A percentile compares a stretch with the other conserved stretches of the same genome.
Conservation (phyloP, 352 stramenopile genomes). For the Globisporangium takayamanum region DNA sequence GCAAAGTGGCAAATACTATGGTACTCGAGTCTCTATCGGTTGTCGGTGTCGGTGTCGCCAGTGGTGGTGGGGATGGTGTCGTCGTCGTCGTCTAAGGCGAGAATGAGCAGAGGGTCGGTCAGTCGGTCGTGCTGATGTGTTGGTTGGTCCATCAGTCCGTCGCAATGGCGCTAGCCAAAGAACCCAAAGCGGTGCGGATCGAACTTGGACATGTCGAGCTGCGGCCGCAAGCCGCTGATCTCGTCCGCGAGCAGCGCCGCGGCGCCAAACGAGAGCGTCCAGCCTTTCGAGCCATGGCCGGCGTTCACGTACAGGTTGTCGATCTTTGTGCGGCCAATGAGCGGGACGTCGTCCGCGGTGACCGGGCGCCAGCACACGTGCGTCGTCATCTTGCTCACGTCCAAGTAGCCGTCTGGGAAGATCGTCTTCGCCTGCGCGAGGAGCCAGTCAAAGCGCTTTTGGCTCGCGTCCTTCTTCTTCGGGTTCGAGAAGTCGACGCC, state of each 20-base stretch:
- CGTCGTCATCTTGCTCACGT: slow-evolving; percentile 67
- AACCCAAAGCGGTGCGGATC: slow-evolving; percentile 71
- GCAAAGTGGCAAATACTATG: too few species aligned
- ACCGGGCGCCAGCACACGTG: slow-evolving; percentile 82
- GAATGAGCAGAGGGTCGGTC: too few species aligned
- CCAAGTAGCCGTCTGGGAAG: slow-evolving; percentile 78
- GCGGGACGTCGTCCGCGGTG: slow-evolving; percentile 76
- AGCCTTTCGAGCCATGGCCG: slow-evolving; percentile 80
- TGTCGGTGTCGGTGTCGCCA: background rate
- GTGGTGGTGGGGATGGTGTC: background rate
- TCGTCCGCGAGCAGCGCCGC: slow-evolving; percentile 71
- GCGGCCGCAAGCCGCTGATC: slow-evolving; percentile 67
- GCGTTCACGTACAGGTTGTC: slow-evolving; percentile 83
- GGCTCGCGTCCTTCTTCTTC: slow-evolving; percentile 44
- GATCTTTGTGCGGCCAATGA: slow-evolving; percentile 75
- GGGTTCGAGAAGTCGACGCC: slow-evolving; percentile 78
- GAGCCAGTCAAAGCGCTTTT: slow-evolving; percentile 77
- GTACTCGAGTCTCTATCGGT: background rate
- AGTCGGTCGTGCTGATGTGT: background rate
- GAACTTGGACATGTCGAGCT: slow-evolving; percentile 82
- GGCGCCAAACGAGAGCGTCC: slow-evolving; percentile 78
- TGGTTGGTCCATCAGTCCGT: background rate
- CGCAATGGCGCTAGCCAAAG: slow-evolving; percentile 52
- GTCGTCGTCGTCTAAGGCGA: too few species aligned
- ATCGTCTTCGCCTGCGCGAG: slow-evolving; percentile 65